These are phyloP conservation scores for Monosporozyma siamensis DNA, from an alignment of 805 yeast species.

Conservation along the genomic window DNA sequence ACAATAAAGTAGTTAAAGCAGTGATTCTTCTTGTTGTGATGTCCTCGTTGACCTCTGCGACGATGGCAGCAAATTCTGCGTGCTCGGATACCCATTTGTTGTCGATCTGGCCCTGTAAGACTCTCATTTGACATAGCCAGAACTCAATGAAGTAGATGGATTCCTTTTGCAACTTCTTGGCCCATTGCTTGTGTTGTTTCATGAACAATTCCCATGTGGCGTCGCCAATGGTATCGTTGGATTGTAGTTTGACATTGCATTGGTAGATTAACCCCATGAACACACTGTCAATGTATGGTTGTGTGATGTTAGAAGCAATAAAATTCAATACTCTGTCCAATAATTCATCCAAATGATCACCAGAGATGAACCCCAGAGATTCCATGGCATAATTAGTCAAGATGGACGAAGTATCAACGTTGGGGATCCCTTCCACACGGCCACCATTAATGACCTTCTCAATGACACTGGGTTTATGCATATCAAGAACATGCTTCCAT, in stretches of 20 bases:
- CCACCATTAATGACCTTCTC: background rate
- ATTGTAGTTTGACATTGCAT: too few species aligned
- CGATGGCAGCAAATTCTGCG: background rate
- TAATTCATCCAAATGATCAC: conserved; percentile 35
- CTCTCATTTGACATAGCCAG: background rate
- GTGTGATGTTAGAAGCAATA: conserved; percentile 46
- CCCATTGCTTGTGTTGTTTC: conserved; percentile 45
- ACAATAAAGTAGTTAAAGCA: too few species aligned
- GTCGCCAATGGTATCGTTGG: conserved; percentile 22
- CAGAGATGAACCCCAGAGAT: conserved; percentile 35
- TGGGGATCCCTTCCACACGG: background rate
- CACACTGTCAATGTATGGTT: conserved; percentile 43
- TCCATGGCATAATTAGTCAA: conserved; percentile 35
- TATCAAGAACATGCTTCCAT: conserved; percentile 49
- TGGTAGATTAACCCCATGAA: conserved; percentile 44
- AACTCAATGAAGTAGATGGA: background rate
- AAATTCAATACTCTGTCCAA: conserved; percentile 48
- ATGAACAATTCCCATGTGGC: conserved; percentile 50
- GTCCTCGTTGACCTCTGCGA: background rate
- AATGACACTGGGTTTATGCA: conserved; percentile 34
- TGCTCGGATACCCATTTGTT: too few species aligned
- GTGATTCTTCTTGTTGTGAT: background rate
- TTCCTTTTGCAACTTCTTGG: conserved; percentile 24
- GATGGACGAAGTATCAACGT: background rate
- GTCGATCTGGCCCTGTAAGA: background rate